A percentile compares a stretch with the other conserved stretches of the same genome.
Evolutionary conservation across 2,329 filamentous ascomycete species (phyloP).

Genomic region (Fusarium sp.): DNA sequence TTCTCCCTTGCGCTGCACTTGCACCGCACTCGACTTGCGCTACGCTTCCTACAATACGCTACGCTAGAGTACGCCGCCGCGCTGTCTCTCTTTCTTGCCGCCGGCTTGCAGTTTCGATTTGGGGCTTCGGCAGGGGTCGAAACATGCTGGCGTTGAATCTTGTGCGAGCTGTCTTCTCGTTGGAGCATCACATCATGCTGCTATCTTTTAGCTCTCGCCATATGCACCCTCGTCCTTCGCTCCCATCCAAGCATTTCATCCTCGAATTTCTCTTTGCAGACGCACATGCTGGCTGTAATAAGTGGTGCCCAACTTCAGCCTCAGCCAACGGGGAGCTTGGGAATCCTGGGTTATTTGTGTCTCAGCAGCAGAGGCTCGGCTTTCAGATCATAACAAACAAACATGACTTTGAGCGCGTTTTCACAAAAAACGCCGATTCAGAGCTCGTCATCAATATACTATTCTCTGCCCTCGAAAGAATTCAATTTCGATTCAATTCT

Average conservation of each 20-base stretch:
- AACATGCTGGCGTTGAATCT: constrained; percentile 28
- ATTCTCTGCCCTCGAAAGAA: background rate
- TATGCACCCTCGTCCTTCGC: constrained; percentile 22
- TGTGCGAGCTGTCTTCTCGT: constrained; percentile 25
- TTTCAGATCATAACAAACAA: constrained; percentile 43
- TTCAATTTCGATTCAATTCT: constrained; percentile 7
- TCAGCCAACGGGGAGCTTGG: constrained; percentile 25
- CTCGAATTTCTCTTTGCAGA: constrained; percentile 31
- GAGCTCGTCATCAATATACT: constrained; percentile 20
- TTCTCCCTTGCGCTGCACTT: background rate
- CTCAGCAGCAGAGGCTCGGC: constrained; percentile 34
- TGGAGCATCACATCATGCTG: constrained; percentile 30
- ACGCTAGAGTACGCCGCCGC: background rate
- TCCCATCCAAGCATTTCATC: constrained; percentile 34
- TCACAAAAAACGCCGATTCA: constrained; percentile 1
- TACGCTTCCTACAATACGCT: background rate
- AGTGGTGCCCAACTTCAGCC: constrained; percentile 28
- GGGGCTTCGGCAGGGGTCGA: constrained; percentile 32
- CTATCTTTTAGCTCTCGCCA: constrained; percentile 22
- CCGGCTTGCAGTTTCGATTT: constrained; percentile 29
- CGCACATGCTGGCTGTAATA: constrained; percentile 28
- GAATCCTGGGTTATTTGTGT: constrained; percentile 31
- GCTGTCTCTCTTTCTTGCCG: constrained; percentile 34
- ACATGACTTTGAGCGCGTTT: constrained; percentile 38
- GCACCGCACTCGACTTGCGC: background rate